A percentile compares a stretch with the other conserved stretches of the same genome.
These are phyloP conservation scores for Lecanicillium sp. DNA, from an alignment of 2,329 filamentous ascomycete species.

Conservation along the genomic window DNA sequence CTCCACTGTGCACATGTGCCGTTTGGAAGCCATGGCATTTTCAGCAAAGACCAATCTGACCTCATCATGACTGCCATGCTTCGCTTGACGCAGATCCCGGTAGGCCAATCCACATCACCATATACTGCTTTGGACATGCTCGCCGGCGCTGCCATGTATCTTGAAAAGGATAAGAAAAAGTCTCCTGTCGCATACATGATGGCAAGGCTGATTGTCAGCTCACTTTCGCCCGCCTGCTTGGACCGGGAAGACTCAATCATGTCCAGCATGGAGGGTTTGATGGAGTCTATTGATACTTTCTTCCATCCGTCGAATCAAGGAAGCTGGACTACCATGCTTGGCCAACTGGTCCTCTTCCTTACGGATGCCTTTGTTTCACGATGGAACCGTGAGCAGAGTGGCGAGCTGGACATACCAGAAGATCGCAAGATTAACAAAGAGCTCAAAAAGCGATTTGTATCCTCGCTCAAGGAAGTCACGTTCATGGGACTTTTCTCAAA, in stretches of 20 bases:
- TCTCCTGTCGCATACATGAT: slow-evolving; percentile 89
- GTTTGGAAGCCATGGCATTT: slow-evolving; percentile 83
- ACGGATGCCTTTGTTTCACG: slow-evolving; percentile 95
- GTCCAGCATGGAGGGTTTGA: slow-evolving; percentile 77
- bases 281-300: slow-evolving; percentile 95
- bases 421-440: slow-evolving; percentile 71
- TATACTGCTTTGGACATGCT: slow-evolving; percentile 81
- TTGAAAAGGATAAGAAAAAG: slow-evolving; percentile 90
- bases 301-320: slow-evolving; percentile 98
- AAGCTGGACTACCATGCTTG: slow-evolving; percentile 79
- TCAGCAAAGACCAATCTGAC: slow-evolving; percentile 84
- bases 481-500: slow-evolving; percentile 99
- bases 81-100: slow-evolving; percentile 86
- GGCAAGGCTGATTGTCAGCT: slow-evolving; percentile 87
- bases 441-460: slow-evolving; percentile 83
- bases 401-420: slow-evolving; percentile 77
- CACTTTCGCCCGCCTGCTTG: slow-evolving; percentile 75
- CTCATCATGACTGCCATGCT: slow-evolving; percentile 88
- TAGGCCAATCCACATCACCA: slow-evolving; percentile 89
- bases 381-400: slow-evolving; percentile 91
- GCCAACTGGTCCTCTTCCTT: slow-evolving; percentile 85
- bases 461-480: slow-evolving; percentile 81
- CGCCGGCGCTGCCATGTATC: slow-evolving; percentile 72
- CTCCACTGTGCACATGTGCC: slow-evolving; percentile 65
- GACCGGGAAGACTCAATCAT: slow-evolving; percentile 72